Evolutionary conservation across 129 eudicot species (phyloP), one percentile per base, ranked within the genome.

Genomic region (Glebionis coronaria): DNA sequence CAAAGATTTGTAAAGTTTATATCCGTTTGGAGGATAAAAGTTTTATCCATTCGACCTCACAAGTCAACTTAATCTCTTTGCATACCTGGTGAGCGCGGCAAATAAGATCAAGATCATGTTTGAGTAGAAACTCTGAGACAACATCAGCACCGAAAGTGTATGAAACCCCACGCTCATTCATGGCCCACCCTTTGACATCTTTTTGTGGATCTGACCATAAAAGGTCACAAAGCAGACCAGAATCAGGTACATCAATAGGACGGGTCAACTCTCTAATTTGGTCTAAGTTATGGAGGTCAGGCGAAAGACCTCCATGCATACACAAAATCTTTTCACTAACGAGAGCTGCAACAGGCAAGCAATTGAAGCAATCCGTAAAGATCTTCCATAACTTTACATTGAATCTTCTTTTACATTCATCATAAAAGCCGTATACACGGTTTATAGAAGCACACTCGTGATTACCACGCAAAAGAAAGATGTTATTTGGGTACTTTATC

Each of bases 271-370:
- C 78, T 67, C 85, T 65, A 27, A 83, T 83, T 61, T 83, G 85
- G 62, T 83, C 83, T 73, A 83, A 77, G 28, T 65, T 19, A 58
- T 76, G 62, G 28, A 83, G 76, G 23, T 83, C 88, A 42, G 88
- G 88, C 11, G 88, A 83, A 54, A 83, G 85, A 31, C 88, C 88
- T 31, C 88, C 88, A 31, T 83, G 88, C 88, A 83, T 83, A 31
- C 88, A 83, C 29, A 83, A 78, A 49, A 83, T 83, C 71, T 80
- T 83, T 38, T 83, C 79, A 18, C 80, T 82, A 40, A 83, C 71
- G 12, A 83, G 65, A 51, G 88, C 88, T 29, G 88, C 85, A 9
- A 83, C 71, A 10, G 88, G 88, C 53, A 83, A 80, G 59, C 88
- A 83, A 31, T 83, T 83, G 69, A 83, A 79, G 58, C 80, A 77